Base-by-base conservation (phyloP, 106 monocot genomes). In the Phalaenopsis aphrodite region DNA sequence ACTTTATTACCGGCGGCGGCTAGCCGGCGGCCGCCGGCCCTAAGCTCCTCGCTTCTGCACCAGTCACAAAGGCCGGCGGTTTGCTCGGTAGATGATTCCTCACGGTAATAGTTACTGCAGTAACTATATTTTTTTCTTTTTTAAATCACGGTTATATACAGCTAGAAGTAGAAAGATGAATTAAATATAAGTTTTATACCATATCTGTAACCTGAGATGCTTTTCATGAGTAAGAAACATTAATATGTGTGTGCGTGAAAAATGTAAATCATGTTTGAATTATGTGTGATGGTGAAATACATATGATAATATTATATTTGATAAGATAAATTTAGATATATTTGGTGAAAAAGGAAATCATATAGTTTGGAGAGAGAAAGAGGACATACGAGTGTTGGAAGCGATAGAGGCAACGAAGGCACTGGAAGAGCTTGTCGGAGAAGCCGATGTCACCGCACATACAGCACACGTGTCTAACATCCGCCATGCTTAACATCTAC, bases 361-460 rank as follows among this genome's bases (percentile, higher is more conserved):
- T 52, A 11, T 14, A 52, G 52, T 12, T 0, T 52, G 52, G 38
- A 39, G n/a, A 24, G 8, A 47, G 24, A 3, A 23, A 10, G 48
- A 48, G 65, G 24, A 42, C 39, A 43, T 89, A 91, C 91, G 87
- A 84, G 72, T 92, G 92, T 66, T 92, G 92, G 80, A 84, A 86
- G 45, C 92, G 87, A 18, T 84, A 84, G 82, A 83, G 61, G 84
- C 92, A 92, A 41, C 89, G 82, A 2, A 39, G 61, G 85, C 92
- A 92, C 21, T 75, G 89, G 85, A 92, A 89, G 80, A 92, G 87
- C 81, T 84, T 89, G 71, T 92, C 89, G 39, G 84, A 78, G 78
- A 92, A 89, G 75, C 92, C 92, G 41, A 92, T 76, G 64, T 92
- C 92, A 8, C 92, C 92, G 80, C 92, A 92, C 89, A 92, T 85